Evolutionary conservation across 164 flowering plant species (phyloP).

Genomic region (Vitis vinifera): ASM3070453v1 NC_081817.1:16974001-16974500

Average conservation of each 20-base stretch:
- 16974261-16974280: background rate
- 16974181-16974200: slow-evolving; percentile 68
- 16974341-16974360: no score
- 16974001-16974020: slow-evolving; percentile 49
- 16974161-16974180: slow-evolving; percentile 73
- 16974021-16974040: slow-evolving; percentile 67
- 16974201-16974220: slow-evolving; percentile 74
- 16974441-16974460: no score
- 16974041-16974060: slow-evolving; percentile 68
- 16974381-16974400: no score
- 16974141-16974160: slow-evolving; percentile 72
- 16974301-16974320: background rate
- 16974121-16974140: slow-evolving; percentile 82
- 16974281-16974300: background rate
- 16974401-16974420: no score
- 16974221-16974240: slow-evolving; percentile 31
- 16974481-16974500: no score
- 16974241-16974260: background rate
- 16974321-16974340: background rate
- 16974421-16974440: no score
- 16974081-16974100: slow-evolving; percentile 62
- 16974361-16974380: no score
- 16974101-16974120: slow-evolving; percentile 68
- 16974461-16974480: no score
- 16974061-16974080: slow-evolving; percentile 75